Conservation (phyloP, 2,329 filamentous ascomycete species). For the Hypoxylon sp. region DNA sequence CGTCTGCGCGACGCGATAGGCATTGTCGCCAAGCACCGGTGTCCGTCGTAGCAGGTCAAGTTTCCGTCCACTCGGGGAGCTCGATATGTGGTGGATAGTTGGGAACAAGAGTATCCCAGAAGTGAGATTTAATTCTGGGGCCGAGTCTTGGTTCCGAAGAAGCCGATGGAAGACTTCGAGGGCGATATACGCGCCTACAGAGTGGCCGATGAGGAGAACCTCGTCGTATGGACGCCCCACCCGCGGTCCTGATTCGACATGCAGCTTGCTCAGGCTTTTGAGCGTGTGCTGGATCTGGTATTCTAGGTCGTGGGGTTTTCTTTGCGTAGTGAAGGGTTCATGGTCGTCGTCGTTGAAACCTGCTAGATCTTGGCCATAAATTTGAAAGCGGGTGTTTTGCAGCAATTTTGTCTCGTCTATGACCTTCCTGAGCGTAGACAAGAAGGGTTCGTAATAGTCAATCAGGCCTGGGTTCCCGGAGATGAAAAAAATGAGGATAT, state of each 20-base stretch:
- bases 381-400: constrained; percentile 61
- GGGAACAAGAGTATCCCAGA: constrained; percentile 79
- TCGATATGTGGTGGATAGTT: constrained; percentile 79
- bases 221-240: constrained; percentile 64
- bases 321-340: constrained; percentile 58
- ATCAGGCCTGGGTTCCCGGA: constrained; percentile 84
- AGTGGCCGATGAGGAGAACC: constrained; percentile 80
- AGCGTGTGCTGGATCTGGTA: constrained; percentile 66
- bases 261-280: constrained; percentile 55
- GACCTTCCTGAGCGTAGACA: constrained; percentile 68
- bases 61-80: constrained; percentile 71
- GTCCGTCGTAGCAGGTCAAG: constrained; percentile 61
- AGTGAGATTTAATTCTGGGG: constrained; percentile 60
- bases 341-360: constrained; percentile 71
- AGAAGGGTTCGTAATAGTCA: constrained; percentile 79
- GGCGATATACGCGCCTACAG: constrained; percentile 79
- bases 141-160: constrained; percentile 55
- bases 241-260: constrained; percentile 50
- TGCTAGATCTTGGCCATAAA: constrained; percentile 70
- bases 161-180: constrained; percentile 77
- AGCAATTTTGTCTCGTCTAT: constrained; percentile 60
- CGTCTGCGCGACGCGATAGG: constrained; percentile 59
- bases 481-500: constrained; percentile 77
- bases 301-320: constrained; percentile 66
- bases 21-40: constrained; percentile 60